Evolutionary conservation across 768 basidiomycete species (phyloP).

Genomic region (Pisolithus microcarpus): DNA sequence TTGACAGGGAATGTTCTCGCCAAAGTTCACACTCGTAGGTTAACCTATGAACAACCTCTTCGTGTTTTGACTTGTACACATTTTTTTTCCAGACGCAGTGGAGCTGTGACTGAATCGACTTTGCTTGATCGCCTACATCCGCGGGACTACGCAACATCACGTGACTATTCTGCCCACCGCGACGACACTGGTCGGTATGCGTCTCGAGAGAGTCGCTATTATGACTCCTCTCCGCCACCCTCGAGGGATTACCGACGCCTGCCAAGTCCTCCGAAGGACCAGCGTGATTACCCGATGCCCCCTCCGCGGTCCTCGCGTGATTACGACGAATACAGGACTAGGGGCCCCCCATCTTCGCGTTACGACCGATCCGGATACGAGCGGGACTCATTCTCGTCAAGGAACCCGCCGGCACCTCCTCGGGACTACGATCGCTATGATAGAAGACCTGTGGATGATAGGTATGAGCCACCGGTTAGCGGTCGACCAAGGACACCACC

Average conservation of each 20-base stretch:
- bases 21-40: constrained; percentile 44
- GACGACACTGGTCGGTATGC: constrained; percentile 49
- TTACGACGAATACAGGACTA: constrained; percentile 60
- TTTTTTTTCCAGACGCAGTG: constrained; percentile 29
- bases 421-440: constrained; percentile 61
- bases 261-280: constrained; percentile 56
- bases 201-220: constrained; percentile 51
- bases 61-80: constrained; percentile 1
- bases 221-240: constrained; percentile 40
- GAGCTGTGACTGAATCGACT: constrained; percentile 41
- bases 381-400: constrained; percentile 43
- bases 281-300: constrained; percentile 54
- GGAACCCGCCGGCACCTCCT: constrained; percentile 38
- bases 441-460: constrained; percentile 39
- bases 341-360: constrained; percentile 46
- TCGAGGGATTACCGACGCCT: constrained; percentile 57
- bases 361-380: constrained; percentile 45
- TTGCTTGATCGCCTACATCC: constrained; percentile 53
- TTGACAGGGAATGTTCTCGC: constrained; percentile 64
- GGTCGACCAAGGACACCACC: constrained; percentile 50
- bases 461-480: constrained; percentile 25
- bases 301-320: constrained; percentile 48
- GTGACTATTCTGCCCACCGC: constrained; percentile 32
- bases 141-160: constrained; percentile 43
- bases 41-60: background rate